Conservation (phyloP, 2,329 filamentous ascomycete species). For the Capronia americana region DNA sequence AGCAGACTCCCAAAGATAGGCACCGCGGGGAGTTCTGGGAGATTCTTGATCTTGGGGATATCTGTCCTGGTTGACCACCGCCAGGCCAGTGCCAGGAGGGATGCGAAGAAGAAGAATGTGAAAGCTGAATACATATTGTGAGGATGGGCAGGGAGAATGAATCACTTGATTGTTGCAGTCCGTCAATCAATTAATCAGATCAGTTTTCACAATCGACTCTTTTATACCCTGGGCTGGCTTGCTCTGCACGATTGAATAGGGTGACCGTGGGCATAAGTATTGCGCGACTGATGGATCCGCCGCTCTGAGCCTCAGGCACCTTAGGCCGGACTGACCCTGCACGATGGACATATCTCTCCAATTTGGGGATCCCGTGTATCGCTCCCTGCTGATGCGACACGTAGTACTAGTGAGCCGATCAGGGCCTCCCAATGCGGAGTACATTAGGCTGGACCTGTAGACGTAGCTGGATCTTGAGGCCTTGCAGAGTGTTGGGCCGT, state of each 20-base stretch:
- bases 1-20: constrained; percentile 68
- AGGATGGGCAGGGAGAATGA: neutral
- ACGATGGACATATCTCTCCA: neutral
- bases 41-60: constrained; percentile 63
- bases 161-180: neutral
- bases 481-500: neutral
- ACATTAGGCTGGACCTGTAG: neutral
- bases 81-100: neutral
- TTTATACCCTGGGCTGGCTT: neutral
- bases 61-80: constrained; percentile 52
- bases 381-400: neutral
- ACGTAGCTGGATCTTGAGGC: neutral
- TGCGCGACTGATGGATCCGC: neutral
- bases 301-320: neutral
- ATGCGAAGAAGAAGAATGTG: constrained; percentile 9
- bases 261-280: neutral
- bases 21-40: constrained; percentile 66
- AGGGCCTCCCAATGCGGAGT: neutral
- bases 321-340: neutral
- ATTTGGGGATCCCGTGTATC: neutral
- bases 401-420: neutral
- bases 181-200: neutral
- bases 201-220: neutral
- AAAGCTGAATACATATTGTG: neutral
- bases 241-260: neutral